phyloP scores from a whole-genome alignment of 2,329 filamentous ascomycete species.

The Cladophialophora immunda region DNA sequence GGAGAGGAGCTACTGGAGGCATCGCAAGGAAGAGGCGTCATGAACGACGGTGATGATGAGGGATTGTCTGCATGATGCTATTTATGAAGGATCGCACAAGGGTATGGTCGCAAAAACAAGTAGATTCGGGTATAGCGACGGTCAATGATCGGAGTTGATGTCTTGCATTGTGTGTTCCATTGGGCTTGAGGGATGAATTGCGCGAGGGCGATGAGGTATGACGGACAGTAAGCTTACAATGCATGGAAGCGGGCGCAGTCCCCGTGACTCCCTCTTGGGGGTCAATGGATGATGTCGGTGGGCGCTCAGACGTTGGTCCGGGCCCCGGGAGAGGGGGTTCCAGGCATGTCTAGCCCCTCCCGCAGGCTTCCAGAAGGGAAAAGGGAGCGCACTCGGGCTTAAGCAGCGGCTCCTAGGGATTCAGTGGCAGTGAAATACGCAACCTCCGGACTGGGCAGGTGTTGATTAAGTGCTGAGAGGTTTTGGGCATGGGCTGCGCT shows the following conservation, averaged over 20 bases:
- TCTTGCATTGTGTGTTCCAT: neutral
- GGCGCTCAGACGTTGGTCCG: neutral
- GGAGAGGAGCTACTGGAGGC: neutral
- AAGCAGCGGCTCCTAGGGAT: neutral
- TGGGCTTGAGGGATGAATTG: neutral
- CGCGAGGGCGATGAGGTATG: neutral
- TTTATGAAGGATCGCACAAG: slow-evolving; percentile 8
- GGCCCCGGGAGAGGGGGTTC: neutral
- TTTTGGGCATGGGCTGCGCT: slow-evolving; percentile 11
- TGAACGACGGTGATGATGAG: neutral
- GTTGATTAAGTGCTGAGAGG: neutral
- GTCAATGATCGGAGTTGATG: neutral
- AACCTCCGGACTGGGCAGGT: neutral
- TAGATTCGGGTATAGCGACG: slow-evolving; percentile 8
- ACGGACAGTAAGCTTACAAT: slow-evolving; percentile 3
- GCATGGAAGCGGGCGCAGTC: slow-evolving; percentile 5
- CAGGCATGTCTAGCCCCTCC: slow-evolving; percentile 10
- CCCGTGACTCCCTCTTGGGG: neutral
- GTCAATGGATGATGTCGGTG: neutral
- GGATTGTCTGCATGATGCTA: slow-evolving; percentile 11
- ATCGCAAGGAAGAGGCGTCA: neutral
- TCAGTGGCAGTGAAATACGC: neutral
- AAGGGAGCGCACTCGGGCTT: slow-evolving; percentile 7
- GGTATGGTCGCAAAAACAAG: slow-evolving; percentile 6
- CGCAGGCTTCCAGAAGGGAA: slow-evolving; percentile 17